phyloP scores from a whole-genome alignment of 148 eudicot genomes.

The Persicaria maculosa region DNA sequence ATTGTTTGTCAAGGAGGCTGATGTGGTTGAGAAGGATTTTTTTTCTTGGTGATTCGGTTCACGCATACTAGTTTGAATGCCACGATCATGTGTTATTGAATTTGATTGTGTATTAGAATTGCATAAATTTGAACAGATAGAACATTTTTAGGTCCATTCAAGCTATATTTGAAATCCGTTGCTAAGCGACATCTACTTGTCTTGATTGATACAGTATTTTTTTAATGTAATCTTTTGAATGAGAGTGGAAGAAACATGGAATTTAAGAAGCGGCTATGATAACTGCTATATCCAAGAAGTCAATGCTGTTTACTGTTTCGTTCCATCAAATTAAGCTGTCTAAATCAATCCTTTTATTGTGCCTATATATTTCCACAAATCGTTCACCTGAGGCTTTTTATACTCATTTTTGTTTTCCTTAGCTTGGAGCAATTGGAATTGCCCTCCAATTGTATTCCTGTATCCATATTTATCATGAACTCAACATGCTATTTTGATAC shows the following conservation, averaged over 20 bases:
- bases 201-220: background rate
- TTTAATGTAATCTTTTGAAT: background rate
- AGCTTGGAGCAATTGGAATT: background rate
- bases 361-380: background rate
- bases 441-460: background rate
- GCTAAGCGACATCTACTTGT: background rate
- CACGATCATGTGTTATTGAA: background rate
- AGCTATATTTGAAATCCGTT: background rate
- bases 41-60: background rate
- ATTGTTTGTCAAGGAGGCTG: background rate
- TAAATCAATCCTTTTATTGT: background rate
- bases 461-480: background rate
- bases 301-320: background rate
- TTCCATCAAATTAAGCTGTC: background rate
- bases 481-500: background rate
- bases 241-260: background rate
- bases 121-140: background rate
- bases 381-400: background rate
- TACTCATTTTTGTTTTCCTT: background rate
- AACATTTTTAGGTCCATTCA: background rate
- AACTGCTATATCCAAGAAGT: background rate
- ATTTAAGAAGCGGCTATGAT: background rate
- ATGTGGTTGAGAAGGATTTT: background rate
- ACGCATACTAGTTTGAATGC: background rate
- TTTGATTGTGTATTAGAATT: slow-evolving; percentile 1